Evolutionary conservation across 768 basidiomycete species (phyloP).

Genomic region (Boletus huronensis): DNA sequence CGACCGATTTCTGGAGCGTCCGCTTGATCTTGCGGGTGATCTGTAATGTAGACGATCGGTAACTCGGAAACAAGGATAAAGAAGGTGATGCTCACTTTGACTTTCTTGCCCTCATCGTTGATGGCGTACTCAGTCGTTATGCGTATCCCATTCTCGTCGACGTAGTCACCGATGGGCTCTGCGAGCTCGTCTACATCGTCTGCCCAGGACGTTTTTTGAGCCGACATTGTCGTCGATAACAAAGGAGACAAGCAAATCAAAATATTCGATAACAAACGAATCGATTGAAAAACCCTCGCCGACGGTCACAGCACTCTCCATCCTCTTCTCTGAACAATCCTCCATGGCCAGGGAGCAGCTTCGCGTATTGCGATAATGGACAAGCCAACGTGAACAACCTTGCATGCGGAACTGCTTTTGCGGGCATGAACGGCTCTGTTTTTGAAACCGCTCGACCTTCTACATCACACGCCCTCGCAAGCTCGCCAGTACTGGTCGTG

Average conservation of each 20-base stretch:
- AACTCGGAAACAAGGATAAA: background rate
- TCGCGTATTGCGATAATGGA: background rate
- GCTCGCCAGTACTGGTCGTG: background rate
- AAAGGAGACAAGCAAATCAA: slow-evolving; percentile 15
- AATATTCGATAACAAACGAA: slow-evolving; percentile 14
- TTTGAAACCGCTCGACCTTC: background rate
- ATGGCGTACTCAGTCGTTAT: slow-evolving; percentile 78
- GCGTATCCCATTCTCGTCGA: slow-evolving; percentile 84
- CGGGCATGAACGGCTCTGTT: background rate
- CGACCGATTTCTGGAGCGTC: slow-evolving; percentile 83
- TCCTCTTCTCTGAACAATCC: background rate
- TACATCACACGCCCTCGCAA: background rate
- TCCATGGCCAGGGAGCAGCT: background rate
- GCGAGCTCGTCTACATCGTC: slow-evolving; percentile 82
- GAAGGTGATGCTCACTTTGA: slow-evolving; percentile 59
- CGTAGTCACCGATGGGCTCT: slow-evolving; percentile 56
- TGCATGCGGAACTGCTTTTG: too few species aligned
- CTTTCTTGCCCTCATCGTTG: slow-evolving; percentile 92
- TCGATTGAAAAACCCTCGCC: background rate
- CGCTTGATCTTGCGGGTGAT: slow-evolving; percentile 85
- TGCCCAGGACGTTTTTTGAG: slow-evolving; percentile 76
- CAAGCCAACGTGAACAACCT: background rate
- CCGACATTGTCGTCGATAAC: slow-evolving; percentile 17
- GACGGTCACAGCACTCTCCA: background rate
- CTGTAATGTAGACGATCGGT: slow-evolving; percentile 37